phyloP scores from a whole-genome alignment of 1,284 basidiomycete species.

The Cryptococcus wingfieldii region DNA sequence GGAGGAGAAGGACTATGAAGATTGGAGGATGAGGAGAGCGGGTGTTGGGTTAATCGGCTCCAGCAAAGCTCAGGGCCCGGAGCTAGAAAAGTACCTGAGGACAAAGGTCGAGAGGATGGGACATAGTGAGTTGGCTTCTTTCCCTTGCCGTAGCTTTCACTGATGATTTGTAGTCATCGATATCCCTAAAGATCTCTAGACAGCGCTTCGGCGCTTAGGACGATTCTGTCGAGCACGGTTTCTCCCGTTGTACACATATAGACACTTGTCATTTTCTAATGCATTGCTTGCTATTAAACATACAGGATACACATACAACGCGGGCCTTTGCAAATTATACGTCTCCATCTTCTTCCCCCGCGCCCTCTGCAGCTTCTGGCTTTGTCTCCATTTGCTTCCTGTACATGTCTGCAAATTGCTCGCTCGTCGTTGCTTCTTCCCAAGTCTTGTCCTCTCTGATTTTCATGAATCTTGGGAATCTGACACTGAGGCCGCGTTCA shows the following conservation, averaged over 20 bases:
- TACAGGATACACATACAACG: no score
- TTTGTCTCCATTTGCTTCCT: conserved; percentile 53
- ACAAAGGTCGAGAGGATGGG: conserved; percentile 98
- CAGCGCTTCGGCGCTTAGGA: background rate
- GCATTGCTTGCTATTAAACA: background rate
- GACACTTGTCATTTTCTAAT: background rate
- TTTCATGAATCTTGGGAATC: conserved; percentile 53
- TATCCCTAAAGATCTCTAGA: conserved; percentile 16
- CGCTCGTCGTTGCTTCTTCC: conserved; percentile 54
- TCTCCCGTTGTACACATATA: background rate
- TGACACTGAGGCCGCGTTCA: conserved; percentile 67
- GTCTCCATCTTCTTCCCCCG: conserved; percentile 5
- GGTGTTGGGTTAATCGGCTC: conserved; percentile 84
- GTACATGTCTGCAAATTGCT: conserved; percentile 65
- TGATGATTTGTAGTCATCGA: conserved; percentile 24
- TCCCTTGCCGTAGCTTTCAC: background rate
- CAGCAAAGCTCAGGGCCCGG: conserved; percentile 71
- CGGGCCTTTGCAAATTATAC: background rate
- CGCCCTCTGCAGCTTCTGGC: conserved; percentile 3
- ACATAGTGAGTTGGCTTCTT: conserved; percentile 55
- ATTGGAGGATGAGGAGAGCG: conserved; percentile 53
- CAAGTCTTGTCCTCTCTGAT: conserved; percentile 55
- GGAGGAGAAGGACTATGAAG: conserved; percentile 44
- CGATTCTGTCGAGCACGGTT: background rate
- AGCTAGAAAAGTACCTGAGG: conserved; percentile 90